Evolutionary conservation across 805 yeast species (phyloP).

Genomic region (Tetrapisispora taiwanensis): DNA sequence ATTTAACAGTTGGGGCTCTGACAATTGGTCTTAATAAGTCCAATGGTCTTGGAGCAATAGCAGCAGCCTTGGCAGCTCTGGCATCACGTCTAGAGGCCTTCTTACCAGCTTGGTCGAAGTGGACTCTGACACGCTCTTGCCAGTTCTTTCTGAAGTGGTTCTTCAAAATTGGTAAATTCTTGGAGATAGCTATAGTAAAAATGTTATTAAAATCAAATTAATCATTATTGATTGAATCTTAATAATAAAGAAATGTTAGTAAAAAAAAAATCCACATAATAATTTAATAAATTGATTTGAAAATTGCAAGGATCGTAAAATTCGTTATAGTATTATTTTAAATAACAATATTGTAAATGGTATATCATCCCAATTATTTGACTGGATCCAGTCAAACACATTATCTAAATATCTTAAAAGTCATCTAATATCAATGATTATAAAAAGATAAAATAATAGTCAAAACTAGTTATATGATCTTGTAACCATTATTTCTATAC

Average conservation of each 20-base stretch:
- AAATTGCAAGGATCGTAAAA: too few relatives aligned
- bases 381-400: too few relatives aligned
- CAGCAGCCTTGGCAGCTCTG: conserved; percentile 89
- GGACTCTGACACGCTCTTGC: conserved; percentile 99
- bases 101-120: conserved; percentile 99
- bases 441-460: too few relatives aligned
- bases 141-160: conserved; percentile 99
- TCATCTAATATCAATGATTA: too few relatives aligned
- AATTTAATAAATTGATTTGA: too few relatives aligned
- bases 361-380: too few relatives aligned
- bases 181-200: conserved; percentile 67
- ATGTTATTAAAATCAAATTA: neutral
- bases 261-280: neutral
- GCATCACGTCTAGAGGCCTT: conserved; percentile 94
- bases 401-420: too few relatives aligned
- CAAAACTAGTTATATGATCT: too few relatives aligned
- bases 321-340: too few relatives aligned
- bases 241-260: neutral
- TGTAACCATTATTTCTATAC: too few relatives aligned
- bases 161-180: conserved; percentile 97
- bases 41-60: conserved; percentile 94
- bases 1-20: conserved; percentile 96
- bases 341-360: too few relatives aligned
- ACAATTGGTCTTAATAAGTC: conserved; percentile 95
- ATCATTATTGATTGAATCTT: neutral